Evolutionary conservation across 2,329 filamentous ascomycete genomes (phyloP).

Genomic region (Aureobasidium sp.): DNA sequence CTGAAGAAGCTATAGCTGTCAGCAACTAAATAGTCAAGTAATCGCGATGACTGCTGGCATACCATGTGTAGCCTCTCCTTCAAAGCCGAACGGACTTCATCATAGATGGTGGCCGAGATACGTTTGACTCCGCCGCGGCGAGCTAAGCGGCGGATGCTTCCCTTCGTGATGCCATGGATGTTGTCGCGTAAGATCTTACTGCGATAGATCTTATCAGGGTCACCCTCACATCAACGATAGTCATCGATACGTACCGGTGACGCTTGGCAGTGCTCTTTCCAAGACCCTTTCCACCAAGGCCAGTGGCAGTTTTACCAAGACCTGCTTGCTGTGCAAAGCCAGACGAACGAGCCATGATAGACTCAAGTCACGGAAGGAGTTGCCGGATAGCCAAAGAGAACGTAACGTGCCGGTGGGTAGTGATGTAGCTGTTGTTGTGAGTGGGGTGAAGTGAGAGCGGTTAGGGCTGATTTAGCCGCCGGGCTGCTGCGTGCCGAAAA

Average conservation of each 20-base stretch:
- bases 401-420: neutral
- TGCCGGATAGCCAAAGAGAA: neutral
- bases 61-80: slow-evolving; percentile 50
- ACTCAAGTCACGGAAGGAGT: neutral
- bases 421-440: neutral
- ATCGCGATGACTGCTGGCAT: slow-evolving; percentile 39
- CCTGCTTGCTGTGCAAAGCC: neutral
- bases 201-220: neutral
- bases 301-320: neutral
- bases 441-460: neutral
- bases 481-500: neutral
- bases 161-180: slow-evolving; percentile 14
- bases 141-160: slow-evolving; percentile 49
- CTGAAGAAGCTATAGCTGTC: slow-evolving; percentile 17
- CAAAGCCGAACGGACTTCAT: slow-evolving; percentile 50
- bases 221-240: neutral
- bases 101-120: slow-evolving; percentile 59
- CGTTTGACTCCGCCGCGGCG: slow-evolving; percentile 71
- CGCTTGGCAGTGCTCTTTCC: slow-evolving; percentile 2
- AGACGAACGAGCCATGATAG: neutral
- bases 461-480: slow-evolving; percentile 9
- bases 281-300: slow-evolving; percentile 3
- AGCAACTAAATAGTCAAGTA: neutral
- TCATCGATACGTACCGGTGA: neutral
- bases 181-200: slow-evolving; percentile 18